phyloP scores from a whole-genome alignment of 371 early-diverging fungal genomes.

The Saksenaea oblongispora region DNA sequence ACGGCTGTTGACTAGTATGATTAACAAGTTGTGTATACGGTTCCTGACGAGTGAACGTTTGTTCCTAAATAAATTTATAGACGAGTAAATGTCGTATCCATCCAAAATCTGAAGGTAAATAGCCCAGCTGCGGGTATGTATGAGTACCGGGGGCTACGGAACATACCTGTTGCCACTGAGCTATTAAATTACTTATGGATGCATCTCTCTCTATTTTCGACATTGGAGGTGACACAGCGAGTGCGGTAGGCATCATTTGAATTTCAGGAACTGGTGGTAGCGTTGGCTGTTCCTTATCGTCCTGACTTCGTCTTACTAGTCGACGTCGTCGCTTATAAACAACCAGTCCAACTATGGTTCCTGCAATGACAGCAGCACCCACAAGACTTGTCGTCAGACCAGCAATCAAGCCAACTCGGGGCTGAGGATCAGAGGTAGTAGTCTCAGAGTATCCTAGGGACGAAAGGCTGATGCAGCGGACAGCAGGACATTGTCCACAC shows the following conservation, averaged over 20 bases:
- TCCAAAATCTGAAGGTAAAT: too few relatives aligned
- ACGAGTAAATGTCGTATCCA: too few relatives aligned
- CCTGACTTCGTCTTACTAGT: slow-evolving; percentile 4
- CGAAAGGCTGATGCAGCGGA: slow-evolving; percentile 15
- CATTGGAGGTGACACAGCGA: slow-evolving; percentile 11
- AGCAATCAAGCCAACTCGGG: slow-evolving; percentile 25
- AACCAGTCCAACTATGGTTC: slow-evolving; percentile 32
- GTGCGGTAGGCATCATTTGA: slow-evolving; percentile 10
- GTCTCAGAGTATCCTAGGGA: slow-evolving; percentile 8
- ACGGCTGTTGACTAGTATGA: slow-evolving; percentile 5
- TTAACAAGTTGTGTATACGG: neutral
- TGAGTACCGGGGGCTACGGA: neutral
- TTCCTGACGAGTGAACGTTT: too few relatives aligned
- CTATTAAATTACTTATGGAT: neutral
- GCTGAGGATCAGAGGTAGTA: neutral
- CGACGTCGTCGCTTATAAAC: slow-evolving; percentile 25
- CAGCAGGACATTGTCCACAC: slow-evolving; percentile 18
- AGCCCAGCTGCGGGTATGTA: too few relatives aligned
- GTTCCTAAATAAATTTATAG: neutral
- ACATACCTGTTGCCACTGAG: slow-evolving; percentile 2
- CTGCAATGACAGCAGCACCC: slow-evolving; percentile 21
- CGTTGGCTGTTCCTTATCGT: neutral
- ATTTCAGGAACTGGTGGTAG: slow-evolving; percentile 3
- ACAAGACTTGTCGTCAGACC: slow-evolving; percentile 37
- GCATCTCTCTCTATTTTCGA: neutral